These are phyloP conservation scores for Penicillium sp. DNA, from an alignment of 2,329 filamentous ascomycete species.

Conservation along the genomic window DNA sequence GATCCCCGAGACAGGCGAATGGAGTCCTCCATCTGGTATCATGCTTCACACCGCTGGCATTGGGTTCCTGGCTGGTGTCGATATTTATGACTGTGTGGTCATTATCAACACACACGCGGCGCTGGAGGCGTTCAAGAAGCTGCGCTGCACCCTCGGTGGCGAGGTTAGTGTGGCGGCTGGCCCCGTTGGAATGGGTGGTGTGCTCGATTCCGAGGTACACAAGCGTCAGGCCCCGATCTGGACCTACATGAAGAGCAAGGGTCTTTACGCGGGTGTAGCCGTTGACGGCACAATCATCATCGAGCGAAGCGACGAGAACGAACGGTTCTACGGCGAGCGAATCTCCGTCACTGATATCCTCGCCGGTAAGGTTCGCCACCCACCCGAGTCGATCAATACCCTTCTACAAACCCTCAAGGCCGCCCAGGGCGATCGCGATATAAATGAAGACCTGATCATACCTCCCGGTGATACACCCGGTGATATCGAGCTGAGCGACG, in stretches of 20 bases:
- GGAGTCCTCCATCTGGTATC: slow-evolving; percentile 89
- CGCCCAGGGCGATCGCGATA: slow-evolving; percentile 78
- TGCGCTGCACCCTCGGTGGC: slow-evolving; percentile 77
- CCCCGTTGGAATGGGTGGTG: slow-evolving; percentile 73
- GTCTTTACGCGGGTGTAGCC: slow-evolving; percentile 83
- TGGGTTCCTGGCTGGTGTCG: slow-evolving; percentile 86
- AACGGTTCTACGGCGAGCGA: slow-evolving; percentile 74
- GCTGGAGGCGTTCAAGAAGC: slow-evolving; percentile 77
- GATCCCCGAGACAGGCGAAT: slow-evolving; percentile 75
- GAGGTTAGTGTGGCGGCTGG: slow-evolving; percentile 77
- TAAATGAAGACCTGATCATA: slow-evolving; percentile 68
- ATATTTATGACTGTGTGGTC: slow-evolving; percentile 94
- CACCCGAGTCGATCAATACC: slow-evolving; percentile 58
- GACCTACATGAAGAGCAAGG: slow-evolving; percentile 86
- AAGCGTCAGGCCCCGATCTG: slow-evolving; percentile 71
- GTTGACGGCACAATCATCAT: slow-evolving; percentile 85
- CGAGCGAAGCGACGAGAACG: slow-evolving; percentile 84
- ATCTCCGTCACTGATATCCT: slow-evolving; percentile 65
- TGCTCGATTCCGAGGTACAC: slow-evolving; percentile 68
- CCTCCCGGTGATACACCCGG: slow-evolving; percentile 70
- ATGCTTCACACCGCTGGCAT: slow-evolving; percentile 86
- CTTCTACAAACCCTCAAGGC: slow-evolving; percentile 83
- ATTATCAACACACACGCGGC: slow-evolving; percentile 87
- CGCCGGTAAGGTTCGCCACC: slow-evolving; percentile 58
- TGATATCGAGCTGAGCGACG: slow-evolving; percentile 61